Evolutionary conservation across 768 basidiomycete species (phyloP).

Genomic region (Gymnopilus junonius): DNA sequence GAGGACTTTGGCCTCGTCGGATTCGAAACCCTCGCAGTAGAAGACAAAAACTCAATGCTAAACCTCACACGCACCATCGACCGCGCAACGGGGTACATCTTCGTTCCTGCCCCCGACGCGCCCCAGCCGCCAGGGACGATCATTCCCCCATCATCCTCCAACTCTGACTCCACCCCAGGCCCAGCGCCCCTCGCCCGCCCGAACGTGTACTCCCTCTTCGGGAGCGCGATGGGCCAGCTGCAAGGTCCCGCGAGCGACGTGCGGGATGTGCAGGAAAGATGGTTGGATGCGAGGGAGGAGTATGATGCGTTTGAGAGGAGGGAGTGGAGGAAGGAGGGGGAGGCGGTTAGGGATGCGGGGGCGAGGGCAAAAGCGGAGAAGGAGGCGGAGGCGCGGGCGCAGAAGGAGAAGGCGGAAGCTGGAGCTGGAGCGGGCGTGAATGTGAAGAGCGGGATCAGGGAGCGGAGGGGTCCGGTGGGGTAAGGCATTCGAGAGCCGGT

Average conservation of each 20-base stretch:
- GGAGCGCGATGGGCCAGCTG: conserved; percentile 61
- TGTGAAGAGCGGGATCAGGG: too few relatives aligned
- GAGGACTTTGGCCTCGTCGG: conserved; percentile 93
- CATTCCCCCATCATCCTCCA: too few relatives aligned
- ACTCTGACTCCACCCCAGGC: too few relatives aligned
- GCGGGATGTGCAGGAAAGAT: conserved; percentile 88
- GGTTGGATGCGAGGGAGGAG: conserved; percentile 84
- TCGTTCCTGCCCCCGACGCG: conserved; percentile 57
- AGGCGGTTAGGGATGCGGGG: conserved; percentile 50
- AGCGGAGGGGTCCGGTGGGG: background rate
- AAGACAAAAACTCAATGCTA: conserved; percentile 97
- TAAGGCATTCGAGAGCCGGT: too few relatives aligned
- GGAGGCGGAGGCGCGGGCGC: background rate
- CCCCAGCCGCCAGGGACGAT: conserved; percentile 39
- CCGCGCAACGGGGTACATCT: conserved; percentile 91
- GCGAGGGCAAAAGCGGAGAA: conserved; percentile 23
- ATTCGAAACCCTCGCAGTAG: conserved; percentile 96
- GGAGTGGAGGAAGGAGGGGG: conserved; percentile 80
- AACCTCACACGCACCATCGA: conserved; percentile 85
- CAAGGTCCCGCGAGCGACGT: conserved; percentile 56
- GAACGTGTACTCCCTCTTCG: conserved; percentile 71
- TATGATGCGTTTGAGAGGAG: conserved; percentile 83
- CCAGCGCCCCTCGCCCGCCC: conserved; percentile 47
- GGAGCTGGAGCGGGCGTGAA: too few relatives aligned
- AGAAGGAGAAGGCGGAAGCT: background rate